Conservation (phyloP, 805 yeast genomes). For the Yarrowia divulgata region DNA sequence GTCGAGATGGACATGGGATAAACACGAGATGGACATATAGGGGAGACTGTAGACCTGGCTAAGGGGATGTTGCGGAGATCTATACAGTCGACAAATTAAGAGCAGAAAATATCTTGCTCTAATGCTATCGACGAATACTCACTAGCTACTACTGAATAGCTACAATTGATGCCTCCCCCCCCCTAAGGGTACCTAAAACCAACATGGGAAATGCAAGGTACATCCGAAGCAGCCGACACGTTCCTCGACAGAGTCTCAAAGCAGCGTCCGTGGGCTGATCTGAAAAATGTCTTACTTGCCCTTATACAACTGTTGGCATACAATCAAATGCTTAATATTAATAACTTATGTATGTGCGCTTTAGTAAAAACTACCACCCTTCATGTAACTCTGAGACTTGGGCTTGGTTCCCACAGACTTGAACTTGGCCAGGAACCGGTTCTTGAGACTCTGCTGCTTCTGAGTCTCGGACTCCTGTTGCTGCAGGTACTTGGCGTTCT, state of each 20-base stretch:
- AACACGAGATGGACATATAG: slow-evolving; percentile 8
- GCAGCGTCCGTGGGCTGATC: background rate
- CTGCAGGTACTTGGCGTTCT: slow-evolving; percentile 21
- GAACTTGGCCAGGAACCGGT: slow-evolving; percentile 33
- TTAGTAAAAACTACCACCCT: slow-evolving; percentile 31
- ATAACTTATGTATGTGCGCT: slow-evolving; percentile 11
- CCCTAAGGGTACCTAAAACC: slow-evolving; percentile 4
- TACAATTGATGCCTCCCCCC: too few relatives aligned
- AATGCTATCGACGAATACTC: too few relatives aligned
- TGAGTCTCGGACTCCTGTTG: slow-evolving; percentile 10
- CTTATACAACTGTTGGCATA: background rate
- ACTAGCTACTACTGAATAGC: too few relatives aligned
- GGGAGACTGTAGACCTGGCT: background rate
- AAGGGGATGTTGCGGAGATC: too few relatives aligned
- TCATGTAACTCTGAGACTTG: slow-evolving; percentile 18
- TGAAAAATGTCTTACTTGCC: background rate
- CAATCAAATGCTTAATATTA: slow-evolving; percentile 14
- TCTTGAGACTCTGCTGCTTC: slow-evolving; percentile 14
- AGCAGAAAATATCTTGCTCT: too few relatives aligned
- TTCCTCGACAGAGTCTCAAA: background rate
- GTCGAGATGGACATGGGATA: slow-evolving; percentile 4
- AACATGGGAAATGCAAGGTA: slow-evolving; percentile 28
- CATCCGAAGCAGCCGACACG: slow-evolving; percentile 21
- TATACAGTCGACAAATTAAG: too few relatives aligned
- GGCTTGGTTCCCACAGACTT: slow-evolving; percentile 3